These are phyloP conservation scores for Setaria viridis DNA, from an alignment of 202 grass and related monocot species.

Conservation along the genomic window DNA sequence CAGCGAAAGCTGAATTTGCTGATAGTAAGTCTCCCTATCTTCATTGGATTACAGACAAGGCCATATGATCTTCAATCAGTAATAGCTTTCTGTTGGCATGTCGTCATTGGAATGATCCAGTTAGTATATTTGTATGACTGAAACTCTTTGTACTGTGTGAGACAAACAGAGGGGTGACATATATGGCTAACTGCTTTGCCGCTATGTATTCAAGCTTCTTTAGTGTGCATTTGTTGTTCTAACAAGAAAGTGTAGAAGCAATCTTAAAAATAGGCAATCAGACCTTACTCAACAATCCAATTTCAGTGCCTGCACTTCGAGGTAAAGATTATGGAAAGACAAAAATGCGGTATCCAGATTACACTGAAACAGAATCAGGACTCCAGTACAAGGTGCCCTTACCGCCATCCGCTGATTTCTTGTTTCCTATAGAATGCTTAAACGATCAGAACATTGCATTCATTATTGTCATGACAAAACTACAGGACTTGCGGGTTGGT, in stretches of 20 bases:
- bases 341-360: slow-evolving; percentile 99
- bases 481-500: slow-evolving; percentile 85
- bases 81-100: neutral
- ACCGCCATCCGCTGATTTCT: slow-evolving; percentile 36
- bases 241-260: neutral
- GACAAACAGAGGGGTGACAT: neutral
- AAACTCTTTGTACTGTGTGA: neutral
- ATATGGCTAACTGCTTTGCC: neutral
- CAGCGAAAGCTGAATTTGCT: slow-evolving; percentile 73
- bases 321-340: slow-evolving; percentile 99
- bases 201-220: neutral
- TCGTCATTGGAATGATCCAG: neutral
- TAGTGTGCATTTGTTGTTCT: neutral
- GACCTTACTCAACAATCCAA: neutral
- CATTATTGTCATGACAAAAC: slow-evolving; percentile 33
- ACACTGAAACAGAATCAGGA: slow-evolving; percentile 89
- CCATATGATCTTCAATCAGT: neutral
- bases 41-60: neutral
- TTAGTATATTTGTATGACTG: neutral
- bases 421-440: neutral
- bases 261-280: neutral
- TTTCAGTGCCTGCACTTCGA: slow-evolving; percentile 87
- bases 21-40: slow-evolving; percentile 70
- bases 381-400: slow-evolving; percentile 92
- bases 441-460: slow-evolving; percentile 15